Evolutionary conservation across 306 rosid genomes (phyloP), one percentile per base, ranked within the genome.

Genomic region (Vigna radiata): DNA sequence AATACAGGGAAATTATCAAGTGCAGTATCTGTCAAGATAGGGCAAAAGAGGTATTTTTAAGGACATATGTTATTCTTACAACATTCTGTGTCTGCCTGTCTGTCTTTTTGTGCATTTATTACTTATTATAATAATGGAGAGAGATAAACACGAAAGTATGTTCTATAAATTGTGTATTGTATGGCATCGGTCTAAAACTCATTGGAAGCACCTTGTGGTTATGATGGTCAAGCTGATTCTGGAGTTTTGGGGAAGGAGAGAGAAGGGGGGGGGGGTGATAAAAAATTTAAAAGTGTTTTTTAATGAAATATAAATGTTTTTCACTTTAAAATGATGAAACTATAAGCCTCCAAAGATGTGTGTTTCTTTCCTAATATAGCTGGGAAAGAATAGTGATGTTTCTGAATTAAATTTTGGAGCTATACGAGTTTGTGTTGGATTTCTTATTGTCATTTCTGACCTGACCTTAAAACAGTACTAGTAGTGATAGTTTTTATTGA

Each of bases 1-100:
- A 96, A 67, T 96, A 89, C 76, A 87, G 83, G 77, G 92, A 91
- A 74, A 93, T 96, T 83, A 82, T 96, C 47, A 96, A 96, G 77
- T 96, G 99, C 88, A 86, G 84, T 80, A 87, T 96, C 83, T 96
- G 99, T 85, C 88, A 80, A 27, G 91, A 91, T 61, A 88, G 96
- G 84, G 84, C 89, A 68, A 96, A 96, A 86, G 88, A 92, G 99
- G 99, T 96, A 84, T 54, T 14, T 54, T 8, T n/a, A 17, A 21
- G 10, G 2, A 44, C 1, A 44, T 1, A 10, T 44, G 16, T 44
- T 12, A 44, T 44, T 8, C 12, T 4, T 44, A 44, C 49, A 44
- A 2, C 49, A 10, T 44, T 44, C 5, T 44, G 14, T 11, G 11
- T 43, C 47, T 44, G 14, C 11, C 48, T 44, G 48, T 44, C 49